These are phyloP conservation scores for Volvox reticuliferus DNA, from an alignment of 139 green algal genomes.

Conservation along the genomic window DNA sequence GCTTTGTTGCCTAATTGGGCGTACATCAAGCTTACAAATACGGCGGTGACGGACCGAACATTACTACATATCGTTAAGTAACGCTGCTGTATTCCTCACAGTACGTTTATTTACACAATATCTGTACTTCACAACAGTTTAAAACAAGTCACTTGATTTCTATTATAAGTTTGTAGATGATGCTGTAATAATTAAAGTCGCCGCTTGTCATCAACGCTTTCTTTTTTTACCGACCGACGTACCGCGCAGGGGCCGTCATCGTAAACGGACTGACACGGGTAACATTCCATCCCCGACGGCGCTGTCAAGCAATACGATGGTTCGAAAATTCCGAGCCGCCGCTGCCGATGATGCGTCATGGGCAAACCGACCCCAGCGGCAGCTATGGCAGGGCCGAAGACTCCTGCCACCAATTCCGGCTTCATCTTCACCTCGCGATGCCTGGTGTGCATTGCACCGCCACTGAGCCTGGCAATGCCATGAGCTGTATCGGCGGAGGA, in stretches of 20 bases:
- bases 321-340: background rate
- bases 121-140: background rate
- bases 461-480: no score
- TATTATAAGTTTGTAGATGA: background rate
- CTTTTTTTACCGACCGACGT: background rate
- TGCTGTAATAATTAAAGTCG: background rate
- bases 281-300: background rate
- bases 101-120: no score
- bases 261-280: background rate
- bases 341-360: background rate
- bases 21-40: no score
- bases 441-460: background rate
- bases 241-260: slow-evolving; percentile 4
- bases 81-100: no score
- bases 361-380: background rate
- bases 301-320: slow-evolving; percentile 12
- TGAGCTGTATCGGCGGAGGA: background rate
- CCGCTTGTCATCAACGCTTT: background rate
- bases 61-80: no score
- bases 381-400: background rate
- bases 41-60: no score
- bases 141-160: background rate
- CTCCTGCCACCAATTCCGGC: background rate
- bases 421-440: background rate
- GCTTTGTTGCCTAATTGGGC: no score